A percentile compares a stretch with the other conserved stretches of the same genome.
These are phyloP conservation scores for Trichophyton benhamiae DNA, from an alignment of 2,329 filamentous ascomycete species.

Conservation along the genomic window DNA sequence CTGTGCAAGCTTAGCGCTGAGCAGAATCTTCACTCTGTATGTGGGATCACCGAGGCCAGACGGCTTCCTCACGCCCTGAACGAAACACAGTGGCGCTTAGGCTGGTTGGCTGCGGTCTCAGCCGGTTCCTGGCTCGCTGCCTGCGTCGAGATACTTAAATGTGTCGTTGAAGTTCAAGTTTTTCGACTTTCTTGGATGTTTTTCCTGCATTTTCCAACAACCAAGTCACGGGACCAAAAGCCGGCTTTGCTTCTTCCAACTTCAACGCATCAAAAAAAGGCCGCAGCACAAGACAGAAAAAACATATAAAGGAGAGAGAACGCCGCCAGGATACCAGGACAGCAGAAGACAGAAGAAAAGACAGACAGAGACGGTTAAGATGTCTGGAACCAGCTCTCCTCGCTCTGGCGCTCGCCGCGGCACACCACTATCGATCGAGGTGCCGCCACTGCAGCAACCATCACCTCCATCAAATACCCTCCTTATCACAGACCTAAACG, in stretches of 20 bases:
- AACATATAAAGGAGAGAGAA: background rate
- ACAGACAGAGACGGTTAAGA: background rate
- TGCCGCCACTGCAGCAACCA: slow-evolving; percentile 35
- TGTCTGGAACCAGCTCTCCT: background rate
- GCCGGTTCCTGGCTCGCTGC: background rate
- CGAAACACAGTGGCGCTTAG: background rate
- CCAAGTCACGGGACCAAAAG: background rate
- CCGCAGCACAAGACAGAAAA: background rate
- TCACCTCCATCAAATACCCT: slow-evolving; percentile 40
- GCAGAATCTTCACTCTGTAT: background rate
- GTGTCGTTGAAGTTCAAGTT: background rate
- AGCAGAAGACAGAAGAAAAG: background rate
- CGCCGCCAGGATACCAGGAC: background rate
- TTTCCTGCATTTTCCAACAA: background rate
- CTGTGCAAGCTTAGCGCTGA: slow-evolving; percentile 1
- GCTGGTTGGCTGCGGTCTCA: background rate
- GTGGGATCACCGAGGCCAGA: background rate
- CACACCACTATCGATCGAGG: slow-evolving; percentile 33
- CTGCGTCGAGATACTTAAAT: background rate
- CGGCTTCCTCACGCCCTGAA: background rate
- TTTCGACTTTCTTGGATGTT: background rate
- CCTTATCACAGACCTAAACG: slow-evolving; percentile 38
- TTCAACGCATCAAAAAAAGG: background rate
- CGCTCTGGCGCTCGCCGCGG: slow-evolving; percentile 13
- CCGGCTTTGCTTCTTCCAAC: background rate